Evolutionary conservation across 768 basidiomycete genomes (phyloP).

Genomic region (Phaeotremella fagi): DNA sequence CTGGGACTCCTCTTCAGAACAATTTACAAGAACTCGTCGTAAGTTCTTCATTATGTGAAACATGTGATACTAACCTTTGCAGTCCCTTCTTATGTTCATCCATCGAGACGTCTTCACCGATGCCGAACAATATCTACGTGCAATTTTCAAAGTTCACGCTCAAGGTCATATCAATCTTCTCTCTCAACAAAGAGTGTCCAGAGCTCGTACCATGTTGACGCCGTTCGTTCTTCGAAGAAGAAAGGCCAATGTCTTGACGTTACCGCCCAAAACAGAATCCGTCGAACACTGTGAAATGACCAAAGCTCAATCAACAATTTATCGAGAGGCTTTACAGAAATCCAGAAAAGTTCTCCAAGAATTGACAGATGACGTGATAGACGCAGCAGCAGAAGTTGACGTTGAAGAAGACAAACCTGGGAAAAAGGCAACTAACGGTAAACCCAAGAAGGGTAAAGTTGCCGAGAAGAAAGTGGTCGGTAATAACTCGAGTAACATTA

Average conservation of each 20-base stretch:
- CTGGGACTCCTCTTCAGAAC: slow-evolving; percentile 83
- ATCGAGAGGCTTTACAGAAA: slow-evolving; percentile 75
- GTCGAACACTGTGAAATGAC: slow-evolving; percentile 97
- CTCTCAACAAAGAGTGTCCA: slow-evolving; percentile 83
- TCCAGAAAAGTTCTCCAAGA: slow-evolving; percentile 63
- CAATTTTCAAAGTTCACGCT: slow-evolving; percentile 80
- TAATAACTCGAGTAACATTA: slow-evolving; percentile 83
- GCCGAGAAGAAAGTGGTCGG: slow-evolving; percentile 47
- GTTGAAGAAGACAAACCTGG: slow-evolving; percentile 32
- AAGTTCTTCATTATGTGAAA: slow-evolving; percentile 20
- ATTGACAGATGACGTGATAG: slow-evolving; percentile 41
- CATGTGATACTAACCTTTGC: not conserved
- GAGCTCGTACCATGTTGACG: slow-evolving; percentile 99
- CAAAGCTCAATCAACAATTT: slow-evolving; percentile 70
- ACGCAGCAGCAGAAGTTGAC: slow-evolving; percentile 44
- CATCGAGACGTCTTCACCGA: slow-evolving; percentile 82
- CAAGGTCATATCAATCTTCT: slow-evolving; percentile 87
- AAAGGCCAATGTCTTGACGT: slow-evolving; percentile 87
- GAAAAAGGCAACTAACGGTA: slow-evolving; percentile 49
- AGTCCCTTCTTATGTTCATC: slow-evolving; percentile 98
- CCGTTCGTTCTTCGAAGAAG: slow-evolving; percentile 95
- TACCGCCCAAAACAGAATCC: slow-evolving; percentile 86
- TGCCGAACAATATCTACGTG: slow-evolving; percentile 68
- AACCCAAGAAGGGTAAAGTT: slow-evolving; percentile 54
- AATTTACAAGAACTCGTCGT: slow-evolving; percentile 54